A percentile compares a stretch with the other conserved stretches of the same genome.
Evolutionary conservation across 2,329 filamentous ascomycete species (phyloP).

Genomic region (Aphanoascus verrucosus): DNA sequence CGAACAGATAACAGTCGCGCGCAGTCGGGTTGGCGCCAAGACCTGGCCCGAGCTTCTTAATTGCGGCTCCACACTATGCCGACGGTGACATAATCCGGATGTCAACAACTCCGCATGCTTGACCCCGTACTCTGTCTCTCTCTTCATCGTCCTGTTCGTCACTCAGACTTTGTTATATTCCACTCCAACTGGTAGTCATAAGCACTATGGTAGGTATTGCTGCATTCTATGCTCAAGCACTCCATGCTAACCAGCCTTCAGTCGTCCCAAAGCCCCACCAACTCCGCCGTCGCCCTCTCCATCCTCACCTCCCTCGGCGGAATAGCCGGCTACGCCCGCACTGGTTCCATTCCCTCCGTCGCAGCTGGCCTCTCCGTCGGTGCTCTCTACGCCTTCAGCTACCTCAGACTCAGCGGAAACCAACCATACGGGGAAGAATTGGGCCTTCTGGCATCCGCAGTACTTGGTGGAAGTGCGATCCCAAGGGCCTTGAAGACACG

Average conservation of each 20-base stretch:
- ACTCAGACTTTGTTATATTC: neutral
- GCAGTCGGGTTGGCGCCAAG: conserved; percentile 1
- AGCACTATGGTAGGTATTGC: neutral
- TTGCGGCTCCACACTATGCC: neutral
- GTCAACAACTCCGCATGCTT: neutral
- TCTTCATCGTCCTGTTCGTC: neutral
- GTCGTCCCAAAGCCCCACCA: conserved; percentile 24
- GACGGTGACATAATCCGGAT: conserved; percentile 4
- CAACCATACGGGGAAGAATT: conserved; percentile 78
- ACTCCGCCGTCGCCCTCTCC: conserved; percentile 67
- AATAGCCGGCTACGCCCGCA: conserved; percentile 73
- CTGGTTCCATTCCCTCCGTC: conserved; percentile 76
- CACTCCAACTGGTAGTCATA: neutral
- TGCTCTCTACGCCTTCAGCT: conserved; percentile 64
- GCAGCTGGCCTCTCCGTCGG: conserved; percentile 78
- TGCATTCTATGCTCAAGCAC: conserved; percentile 5
- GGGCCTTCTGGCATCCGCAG: conserved; percentile 73
- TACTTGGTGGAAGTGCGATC: conserved; percentile 73
- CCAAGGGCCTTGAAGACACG: conserved; percentile 71
- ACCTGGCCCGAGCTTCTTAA: conserved; percentile 2
- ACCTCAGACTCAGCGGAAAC: conserved; percentile 63
- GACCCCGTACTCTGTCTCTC: neutral
- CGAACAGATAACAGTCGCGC: conserved; percentile 3
- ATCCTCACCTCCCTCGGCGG: conserved; percentile 77
- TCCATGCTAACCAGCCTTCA: conserved; percentile 6